Base-by-base conservation (phyloP, 139 green algal species). In the Closterium sp. region DNA sequence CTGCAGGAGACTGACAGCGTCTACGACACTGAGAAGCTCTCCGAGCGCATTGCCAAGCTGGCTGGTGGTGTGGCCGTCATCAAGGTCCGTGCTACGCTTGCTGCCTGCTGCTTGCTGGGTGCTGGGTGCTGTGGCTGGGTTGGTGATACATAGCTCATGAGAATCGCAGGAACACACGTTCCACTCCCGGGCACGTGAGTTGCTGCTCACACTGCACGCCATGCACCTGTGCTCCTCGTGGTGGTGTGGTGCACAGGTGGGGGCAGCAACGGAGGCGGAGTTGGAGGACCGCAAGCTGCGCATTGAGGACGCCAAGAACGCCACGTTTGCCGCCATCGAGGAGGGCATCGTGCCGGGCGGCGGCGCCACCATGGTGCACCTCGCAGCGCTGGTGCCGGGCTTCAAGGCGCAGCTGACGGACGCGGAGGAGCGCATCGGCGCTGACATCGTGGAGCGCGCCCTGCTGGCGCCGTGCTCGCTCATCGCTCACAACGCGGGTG, bases 271-370 rank as follows among this genome's bases (percentile, higher is more conserved):
- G 50, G 98, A 99, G 96, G 96, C 97, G 27, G 98, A 99, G 96
- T 96, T 99, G 31, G 98, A 99, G 94, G 98, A 99, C 96, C 94
- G 97, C 86, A 99, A 99, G 97, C 97, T 99, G 95, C 97, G 98
- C 93, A 98, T 99, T 87, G 98, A 99, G 96, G 98, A 99, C 94
- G 98, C 98, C 85, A 99, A 99, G 97, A 99, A 99, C 94, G 98
- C 98, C 32, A 99, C 98, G 11, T 99, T 99, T 93, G 98, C 98
- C 5, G 98, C 98, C 4, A 97, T 99, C 50, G 97, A 99, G 95
- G 97, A 99, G 94, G 97, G 97, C 95, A 97, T 98, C 70, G 97
- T 98, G 70, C 97, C 97, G 5, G 97, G 97, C 29, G 98, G 98
- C 27, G 98, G 98, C 88, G 97, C 98, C 17, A 97, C 98, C 22